These are phyloP conservation scores for Sistotremastrum niveocremeum DNA, from an alignment of 768 basidiomycete species.

Conservation along the genomic window DNA sequence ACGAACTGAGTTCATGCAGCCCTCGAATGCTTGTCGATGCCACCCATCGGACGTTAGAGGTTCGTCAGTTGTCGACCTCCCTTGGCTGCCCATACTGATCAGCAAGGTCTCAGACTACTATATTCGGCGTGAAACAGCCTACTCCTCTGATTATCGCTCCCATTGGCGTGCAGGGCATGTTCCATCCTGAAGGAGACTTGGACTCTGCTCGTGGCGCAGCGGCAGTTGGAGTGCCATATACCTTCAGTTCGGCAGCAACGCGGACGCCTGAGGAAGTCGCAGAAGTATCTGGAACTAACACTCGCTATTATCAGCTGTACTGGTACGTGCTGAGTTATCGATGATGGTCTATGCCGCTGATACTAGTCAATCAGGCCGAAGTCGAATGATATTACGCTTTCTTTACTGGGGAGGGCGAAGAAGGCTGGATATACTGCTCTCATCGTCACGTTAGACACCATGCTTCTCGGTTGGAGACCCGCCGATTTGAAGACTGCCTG, in stretches of 20 bases:
- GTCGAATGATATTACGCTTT: conserved; percentile 44
- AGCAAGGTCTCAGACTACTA: neutral
- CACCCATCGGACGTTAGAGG: conserved; percentile 45
- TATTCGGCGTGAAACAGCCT: conserved; percentile 48
- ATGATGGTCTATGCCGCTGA: neutral
- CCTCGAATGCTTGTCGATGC: conserved; percentile 64
- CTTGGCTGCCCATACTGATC: neutral
- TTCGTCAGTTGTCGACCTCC: conserved; percentile 9
- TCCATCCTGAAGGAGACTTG: conserved; percentile 58
- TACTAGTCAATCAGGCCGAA: conserved; percentile 36
- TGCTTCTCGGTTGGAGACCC: conserved; percentile 61
- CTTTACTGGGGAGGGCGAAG: conserved; percentile 54
- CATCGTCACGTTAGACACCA: conserved; percentile 70
- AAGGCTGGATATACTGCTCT: conserved; percentile 52
- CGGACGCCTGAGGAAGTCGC: conserved; percentile 72
- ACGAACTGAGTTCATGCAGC: neutral
- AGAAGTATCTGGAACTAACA: conserved; percentile 43
- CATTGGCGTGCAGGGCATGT: conserved; percentile 67
- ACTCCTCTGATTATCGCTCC: conserved; percentile 52
- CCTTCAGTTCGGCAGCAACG: conserved; percentile 62
- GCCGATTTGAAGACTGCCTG: conserved; percentile 55
- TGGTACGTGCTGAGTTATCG: conserved; percentile 31
- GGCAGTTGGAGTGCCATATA: conserved; percentile 49
- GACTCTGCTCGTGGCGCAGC: conserved; percentile 54
- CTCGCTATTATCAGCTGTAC: conserved; percentile 75